Base-by-base conservation (phyloP, 352 stramenopile species). In the Phytophthora podocarpi region DNA sequence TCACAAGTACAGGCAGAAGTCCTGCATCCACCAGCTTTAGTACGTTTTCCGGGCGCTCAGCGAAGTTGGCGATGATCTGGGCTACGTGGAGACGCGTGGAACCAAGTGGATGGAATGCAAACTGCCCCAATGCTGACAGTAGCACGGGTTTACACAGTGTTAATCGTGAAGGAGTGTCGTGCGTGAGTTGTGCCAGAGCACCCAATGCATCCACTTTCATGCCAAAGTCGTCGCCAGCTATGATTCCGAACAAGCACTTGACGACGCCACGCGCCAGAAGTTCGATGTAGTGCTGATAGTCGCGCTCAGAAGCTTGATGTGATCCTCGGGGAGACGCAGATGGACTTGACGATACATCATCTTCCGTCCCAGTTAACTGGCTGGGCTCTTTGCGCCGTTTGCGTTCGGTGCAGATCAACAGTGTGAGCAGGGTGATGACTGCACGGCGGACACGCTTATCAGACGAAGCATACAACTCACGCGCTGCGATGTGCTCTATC, bases 51-150 rank as follows among this genome's bases (percentile, higher is more conserved):
- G 73, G 74, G 4, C 80, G 76, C 32, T 87, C 78, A 2, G 83
- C 73, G 60, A 93, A 90, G 61, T 93, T 89, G n/a, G 81, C 81
- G 43, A 91, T 80, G 37, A 89, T 88, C 36, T 81, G 76, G 23
- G 83, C 81, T 28, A 90, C 85, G 39, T 87, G 85, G 16, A 77
- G 71, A 0, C 78, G 76, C 13, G 81, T 85, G 24, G 77, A 70
- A 20, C 75, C 62, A 16, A 90, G 74, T 8, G 82, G 78, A 34
- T 90, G 82, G 46, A 85, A 85, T 21, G 82, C 80, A 45, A 91
- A 87, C 32, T 85, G 76, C 28, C 84, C 72, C 15, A 93, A 60
- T 15, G 78, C 62, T 21, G 70, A 72, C 35, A 93, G 52, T 4
- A 93, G 58, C n/a, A 58, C 75, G 7, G 80, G 75, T 24, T 91